These are phyloP conservation scores for Neofusicoccum parvum DNA, from an alignment of 2,329 filamentous ascomycete species.

Conservation along the genomic window DNA sequence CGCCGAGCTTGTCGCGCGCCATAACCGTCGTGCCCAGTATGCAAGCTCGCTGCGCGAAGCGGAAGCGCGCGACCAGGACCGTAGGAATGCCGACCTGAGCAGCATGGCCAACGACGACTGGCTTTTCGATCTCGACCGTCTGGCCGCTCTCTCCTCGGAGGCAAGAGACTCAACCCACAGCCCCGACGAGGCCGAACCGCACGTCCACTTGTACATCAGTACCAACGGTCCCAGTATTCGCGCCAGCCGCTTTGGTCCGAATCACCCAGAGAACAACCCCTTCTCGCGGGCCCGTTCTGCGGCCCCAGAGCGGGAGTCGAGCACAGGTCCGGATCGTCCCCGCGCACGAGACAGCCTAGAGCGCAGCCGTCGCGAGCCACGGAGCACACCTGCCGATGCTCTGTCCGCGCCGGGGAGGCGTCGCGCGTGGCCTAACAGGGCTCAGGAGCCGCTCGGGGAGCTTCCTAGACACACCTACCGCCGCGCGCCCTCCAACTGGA, in stretches of 20 bases:
- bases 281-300: background rate
- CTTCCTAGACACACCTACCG: slow-evolving; percentile 13
- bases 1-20: background rate
- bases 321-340: slow-evolving; percentile 3
- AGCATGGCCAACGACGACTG: slow-evolving; percentile 1
- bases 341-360: background rate
- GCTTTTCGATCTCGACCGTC: background rate
- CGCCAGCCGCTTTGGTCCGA: background rate
- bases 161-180: slow-evolving; percentile 28
- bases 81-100: background rate
- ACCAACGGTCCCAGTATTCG: background rate
- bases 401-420: background rate
- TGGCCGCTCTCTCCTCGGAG: slow-evolving; percentile 34
- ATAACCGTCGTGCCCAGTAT: background rate
- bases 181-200: slow-evolving; percentile 1
- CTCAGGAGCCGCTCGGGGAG: slow-evolving; percentile 8
- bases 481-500: background rate
- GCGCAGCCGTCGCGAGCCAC: background rate
- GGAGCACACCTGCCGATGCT: background rate
- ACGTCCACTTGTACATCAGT: slow-evolving; percentile 15
- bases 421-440: background rate
- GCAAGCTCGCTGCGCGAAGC: background rate
- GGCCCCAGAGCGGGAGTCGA: background rate
- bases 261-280: background rate
- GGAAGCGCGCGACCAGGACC: slow-evolving; percentile 5